Evolutionary conservation across 176 grass and related monocot species (phyloP), one percentile per base, ranked within the genome.

Genomic region (Lolium perenne): DNA sequence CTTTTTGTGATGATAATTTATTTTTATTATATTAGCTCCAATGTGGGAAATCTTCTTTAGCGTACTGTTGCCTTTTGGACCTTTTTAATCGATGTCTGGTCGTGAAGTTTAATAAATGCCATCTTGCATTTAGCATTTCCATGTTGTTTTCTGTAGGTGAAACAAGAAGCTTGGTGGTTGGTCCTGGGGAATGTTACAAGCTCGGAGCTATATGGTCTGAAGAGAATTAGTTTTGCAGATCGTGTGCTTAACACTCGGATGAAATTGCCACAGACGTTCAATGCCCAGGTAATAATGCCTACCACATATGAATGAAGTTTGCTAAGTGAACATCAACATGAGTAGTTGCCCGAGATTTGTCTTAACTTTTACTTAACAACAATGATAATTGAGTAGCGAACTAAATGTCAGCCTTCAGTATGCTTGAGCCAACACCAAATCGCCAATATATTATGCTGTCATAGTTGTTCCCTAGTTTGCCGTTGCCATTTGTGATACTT

Each of bases 111-210:
- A 60, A 41, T 69, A 25, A 61, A 16, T 81, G 22, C 11, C 53
- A 43, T 43, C 49, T 76, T 75, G 15, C 38, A 70, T 47, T 85
- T 62, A 12, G 78, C 12, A 15, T 61, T 79, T 49, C 83, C 14
- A 85, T 48, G n/a, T 79, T 67, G 20, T 64, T 75, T 76, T 75
- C n/a, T 69, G 21, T 83, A 98, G 95, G 90, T 88, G 64, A 98
- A 98, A 88, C 91, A 95, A 89, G 96, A 98, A 95, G 96, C 93
- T 69, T 98, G 96, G 93, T 98, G 96, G 96, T 80, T 98, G 71
- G 89, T 98, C 79, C 79, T 98, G 64, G 96, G 96, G 79, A 95
- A 94, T 87, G 50, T 77, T 77, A 51, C 63, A 26, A 89, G 73
- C 75, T 98, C 91, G 51, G 96, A 95, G 87, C 81, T 98, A 35